Conservation (phyloP, 345 rosid species). For the Gossypium bickii region DNA sequence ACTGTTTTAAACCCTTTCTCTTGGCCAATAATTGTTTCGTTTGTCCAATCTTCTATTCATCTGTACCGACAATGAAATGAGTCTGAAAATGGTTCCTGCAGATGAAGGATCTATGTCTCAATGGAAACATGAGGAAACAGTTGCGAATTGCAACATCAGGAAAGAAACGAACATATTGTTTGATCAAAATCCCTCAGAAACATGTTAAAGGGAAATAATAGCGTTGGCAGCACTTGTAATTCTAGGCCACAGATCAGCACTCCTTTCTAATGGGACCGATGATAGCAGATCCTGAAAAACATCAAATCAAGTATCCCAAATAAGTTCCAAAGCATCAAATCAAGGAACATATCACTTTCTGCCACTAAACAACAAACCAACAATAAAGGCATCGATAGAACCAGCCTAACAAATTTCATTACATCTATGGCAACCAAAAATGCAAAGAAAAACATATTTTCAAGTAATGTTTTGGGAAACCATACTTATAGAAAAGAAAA, state of each 20-base stretch:
- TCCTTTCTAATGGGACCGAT: conserved; percentile 61
- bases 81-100: not conserved
- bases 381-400: not conserved
- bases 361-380: not conserved
- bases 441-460: not conserved
- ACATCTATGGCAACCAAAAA: not conserved
- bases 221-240: conserved; percentile 81
- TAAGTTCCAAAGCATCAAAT: not conserved
- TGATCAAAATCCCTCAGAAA: not conserved
- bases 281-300: conserved; percentile 44
- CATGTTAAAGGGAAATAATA: conserved; percentile 20
- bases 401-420: not conserved
- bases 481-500: not conserved
- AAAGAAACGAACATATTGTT: not conserved
- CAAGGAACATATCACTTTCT: not conserved
- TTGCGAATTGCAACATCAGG: not conserved
- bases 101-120: not conserved
- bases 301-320: not conserved
- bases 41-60: not conserved
- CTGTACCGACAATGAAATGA: not conserved
- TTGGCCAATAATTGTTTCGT: not conserved
- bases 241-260: conserved; percentile 77
- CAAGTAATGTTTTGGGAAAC: not conserved
- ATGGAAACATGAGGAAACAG: not conserved
- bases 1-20: not conserved